Conservation (phyloP, 495 filamentous ascomycete genomes). For the Hyphodiscus hymeniophilus region DNA sequence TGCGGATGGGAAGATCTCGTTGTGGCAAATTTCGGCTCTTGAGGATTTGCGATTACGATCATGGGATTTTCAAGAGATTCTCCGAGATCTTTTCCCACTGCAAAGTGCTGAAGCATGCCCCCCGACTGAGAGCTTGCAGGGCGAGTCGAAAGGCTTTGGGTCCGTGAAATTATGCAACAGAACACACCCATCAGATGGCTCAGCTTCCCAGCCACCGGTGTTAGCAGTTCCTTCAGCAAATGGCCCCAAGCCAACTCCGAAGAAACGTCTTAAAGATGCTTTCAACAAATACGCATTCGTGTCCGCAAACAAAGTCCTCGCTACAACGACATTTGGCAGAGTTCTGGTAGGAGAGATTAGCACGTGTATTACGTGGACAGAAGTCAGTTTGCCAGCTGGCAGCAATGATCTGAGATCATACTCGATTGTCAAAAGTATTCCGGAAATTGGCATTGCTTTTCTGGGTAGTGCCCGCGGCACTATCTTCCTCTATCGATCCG, state of each 20-base stretch:
- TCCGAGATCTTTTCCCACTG: neutral
- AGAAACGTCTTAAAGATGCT: slow-evolving; percentile 32
- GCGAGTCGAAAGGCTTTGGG: too few species aligned
- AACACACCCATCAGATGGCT: too few species aligned
- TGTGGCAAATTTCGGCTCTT: neutral
- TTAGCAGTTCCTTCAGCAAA: slow-evolving; percentile 1
- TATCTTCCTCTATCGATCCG: slow-evolving; percentile 36
- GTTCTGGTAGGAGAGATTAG: slow-evolving; percentile 43
- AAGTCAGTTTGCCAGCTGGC: slow-evolving; percentile 28
- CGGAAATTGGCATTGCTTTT: slow-evolving; percentile 29
- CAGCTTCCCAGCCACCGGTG: too few species aligned
- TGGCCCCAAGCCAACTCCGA: slow-evolving; percentile 7
- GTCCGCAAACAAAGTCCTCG: slow-evolving; percentile 45
- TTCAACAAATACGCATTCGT: slow-evolving; percentile 63
- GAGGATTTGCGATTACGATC: neutral
- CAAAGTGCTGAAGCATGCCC: neutral
- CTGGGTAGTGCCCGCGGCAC: slow-evolving; percentile 46
- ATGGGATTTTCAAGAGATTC: slow-evolving; percentile 1
- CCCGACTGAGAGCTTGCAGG: too few species aligned
- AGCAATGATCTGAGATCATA: slow-evolving; percentile 32
- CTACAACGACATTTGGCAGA: slow-evolving; percentile 50
- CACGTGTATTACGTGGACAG: slow-evolving; percentile 27
- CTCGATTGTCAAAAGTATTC: slow-evolving; percentile 32
- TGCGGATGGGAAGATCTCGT: slow-evolving; percentile 55
- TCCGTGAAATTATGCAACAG: too few species aligned